These are phyloP conservation scores for Auxenochlorella pyrenoidosa DNA, from an alignment of 139 green algal species.

Conservation along the genomic window DNA sequence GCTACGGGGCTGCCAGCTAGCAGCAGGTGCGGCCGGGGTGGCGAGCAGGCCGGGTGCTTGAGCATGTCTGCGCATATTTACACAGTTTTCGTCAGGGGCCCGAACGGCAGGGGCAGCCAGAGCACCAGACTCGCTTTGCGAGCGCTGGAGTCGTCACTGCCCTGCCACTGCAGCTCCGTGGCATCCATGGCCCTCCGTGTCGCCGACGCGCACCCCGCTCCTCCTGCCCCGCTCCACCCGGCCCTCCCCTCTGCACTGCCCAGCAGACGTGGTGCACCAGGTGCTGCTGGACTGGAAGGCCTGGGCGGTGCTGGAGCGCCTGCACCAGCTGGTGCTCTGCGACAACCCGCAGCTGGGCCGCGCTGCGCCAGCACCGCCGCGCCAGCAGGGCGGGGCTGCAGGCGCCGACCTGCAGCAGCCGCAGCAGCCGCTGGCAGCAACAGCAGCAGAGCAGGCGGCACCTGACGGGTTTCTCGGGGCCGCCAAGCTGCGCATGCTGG, in stretches of 20 bases:
- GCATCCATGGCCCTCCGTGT: not conserved
- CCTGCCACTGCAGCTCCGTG: no score
- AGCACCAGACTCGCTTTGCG: no score
- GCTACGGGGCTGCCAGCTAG: conserved; percentile 16
- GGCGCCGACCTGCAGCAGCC: not conserved
- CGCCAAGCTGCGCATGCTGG: not conserved
- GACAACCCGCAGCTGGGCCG: conserved; percentile 23
- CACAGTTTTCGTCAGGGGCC: no score
- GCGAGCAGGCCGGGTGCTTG: no score
- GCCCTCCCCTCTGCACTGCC: not conserved
- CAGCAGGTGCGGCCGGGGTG: not conserved
- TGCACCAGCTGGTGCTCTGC: conserved; percentile 3
- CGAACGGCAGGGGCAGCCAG: no score
- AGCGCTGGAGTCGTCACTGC: no score
- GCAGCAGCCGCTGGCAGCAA: not conserved
- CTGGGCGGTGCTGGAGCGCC: not conserved
- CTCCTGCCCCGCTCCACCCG: not conserved
- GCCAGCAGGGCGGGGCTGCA: not conserved
- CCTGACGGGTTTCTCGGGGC: not conserved
- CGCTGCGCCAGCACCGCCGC: not conserved
- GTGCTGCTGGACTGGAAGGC: not conserved
- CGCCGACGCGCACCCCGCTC: not conserved
- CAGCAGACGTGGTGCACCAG: not conserved
- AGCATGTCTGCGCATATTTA: no score
- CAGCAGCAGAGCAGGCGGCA: not conserved